A percentile compares a stretch with the other conserved stretches of the same genome.
phyloP scores from a whole-genome alignment of 2,329 filamentous ascomycete species.

The Sclerotinia glacialis region DNA sequence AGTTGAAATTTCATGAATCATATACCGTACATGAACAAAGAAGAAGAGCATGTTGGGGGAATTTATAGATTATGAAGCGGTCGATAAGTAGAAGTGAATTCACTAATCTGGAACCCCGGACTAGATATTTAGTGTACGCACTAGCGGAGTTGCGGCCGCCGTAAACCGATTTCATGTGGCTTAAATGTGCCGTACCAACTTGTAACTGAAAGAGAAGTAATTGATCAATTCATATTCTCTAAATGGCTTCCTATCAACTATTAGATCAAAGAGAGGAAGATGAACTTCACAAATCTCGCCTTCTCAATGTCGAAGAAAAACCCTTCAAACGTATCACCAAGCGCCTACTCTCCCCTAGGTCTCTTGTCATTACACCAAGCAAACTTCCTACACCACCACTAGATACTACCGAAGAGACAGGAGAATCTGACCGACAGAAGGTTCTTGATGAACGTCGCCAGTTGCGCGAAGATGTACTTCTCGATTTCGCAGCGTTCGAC shows the following conservation, averaged over 20 bases:
- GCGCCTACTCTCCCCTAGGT: constrained; percentile 67
- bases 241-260: constrained; percentile 60
- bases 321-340: constrained; percentile 88
- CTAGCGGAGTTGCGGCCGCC: constrained; percentile 14
- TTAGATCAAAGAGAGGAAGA: constrained; percentile 75
- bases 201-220: background rate
- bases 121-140: background rate
- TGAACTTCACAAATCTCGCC: constrained; percentile 80
- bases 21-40: background rate
- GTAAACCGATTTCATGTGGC: background rate
- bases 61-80: constrained; percentile 15
- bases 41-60: background rate
- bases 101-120: constrained; percentile 1
- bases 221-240: constrained; percentile 4
- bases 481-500: constrained; percentile 88
- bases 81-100: background rate
- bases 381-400: constrained; percentile 65
- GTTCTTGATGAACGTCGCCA: constrained; percentile 57
- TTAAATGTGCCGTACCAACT: background rate
- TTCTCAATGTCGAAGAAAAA: constrained; percentile 87
- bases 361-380: constrained; percentile 56
- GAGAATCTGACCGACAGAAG: constrained; percentile 48
- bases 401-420: constrained; percentile 46
- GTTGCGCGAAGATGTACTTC: constrained; percentile 77
- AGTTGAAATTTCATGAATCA: background rate